Conservation (phyloP, 2,329 filamentous ascomycete species). For the Monilinia vaccinii-corymbosi region DNA sequence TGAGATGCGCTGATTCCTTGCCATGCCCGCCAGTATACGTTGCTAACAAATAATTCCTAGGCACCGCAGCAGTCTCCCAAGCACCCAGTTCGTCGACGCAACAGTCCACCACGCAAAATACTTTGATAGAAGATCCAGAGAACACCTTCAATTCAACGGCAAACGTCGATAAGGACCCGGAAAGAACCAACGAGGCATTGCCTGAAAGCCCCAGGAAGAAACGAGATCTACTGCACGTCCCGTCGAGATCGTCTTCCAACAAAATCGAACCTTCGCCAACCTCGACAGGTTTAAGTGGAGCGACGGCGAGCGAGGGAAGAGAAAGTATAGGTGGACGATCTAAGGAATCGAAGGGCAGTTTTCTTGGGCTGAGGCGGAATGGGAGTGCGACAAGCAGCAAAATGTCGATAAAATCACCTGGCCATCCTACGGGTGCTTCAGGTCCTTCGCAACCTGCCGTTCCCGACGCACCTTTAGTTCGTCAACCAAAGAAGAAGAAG, state of each 20-base stretch:
- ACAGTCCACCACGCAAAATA: slow-evolving; percentile 26
- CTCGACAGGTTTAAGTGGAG: slow-evolving; percentile 50
- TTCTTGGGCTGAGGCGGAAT: slow-evolving; percentile 53
- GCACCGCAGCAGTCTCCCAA: slow-evolving; percentile 22
- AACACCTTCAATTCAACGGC: slow-evolving; percentile 20
- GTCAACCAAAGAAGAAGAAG: slow-evolving; percentile 33
- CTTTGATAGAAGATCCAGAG: slow-evolving; percentile 26
- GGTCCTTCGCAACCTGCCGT: slow-evolving; percentile 29
- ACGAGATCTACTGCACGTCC: slow-evolving; percentile 46
- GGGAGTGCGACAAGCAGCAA: slow-evolving; percentile 57
- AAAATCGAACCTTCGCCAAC: slow-evolving; percentile 51
- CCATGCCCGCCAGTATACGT: background rate
- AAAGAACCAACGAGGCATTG: slow-evolving; percentile 19
- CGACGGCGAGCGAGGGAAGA: slow-evolving; percentile 47
- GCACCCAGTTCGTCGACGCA: slow-evolving; percentile 27
- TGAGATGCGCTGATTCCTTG: background rate
- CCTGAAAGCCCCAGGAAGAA: slow-evolving; percentile 33
- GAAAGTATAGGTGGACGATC: slow-evolving; percentile 57
- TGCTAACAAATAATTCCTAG: slow-evolving; percentile 22
- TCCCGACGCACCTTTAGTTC: slow-evolving; percentile 23
- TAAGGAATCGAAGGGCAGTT: slow-evolving; percentile 56
- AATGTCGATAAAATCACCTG: slow-evolving; percentile 41
- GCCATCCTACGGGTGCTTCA: slow-evolving; percentile 32
- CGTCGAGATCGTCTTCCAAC: slow-evolving; percentile 54
- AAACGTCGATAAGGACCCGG: slow-evolving; percentile 23